These are phyloP conservation scores for Citrullus amarus DNA, from an alignment of 306 rosid species.

Conservation along the genomic window DNA sequence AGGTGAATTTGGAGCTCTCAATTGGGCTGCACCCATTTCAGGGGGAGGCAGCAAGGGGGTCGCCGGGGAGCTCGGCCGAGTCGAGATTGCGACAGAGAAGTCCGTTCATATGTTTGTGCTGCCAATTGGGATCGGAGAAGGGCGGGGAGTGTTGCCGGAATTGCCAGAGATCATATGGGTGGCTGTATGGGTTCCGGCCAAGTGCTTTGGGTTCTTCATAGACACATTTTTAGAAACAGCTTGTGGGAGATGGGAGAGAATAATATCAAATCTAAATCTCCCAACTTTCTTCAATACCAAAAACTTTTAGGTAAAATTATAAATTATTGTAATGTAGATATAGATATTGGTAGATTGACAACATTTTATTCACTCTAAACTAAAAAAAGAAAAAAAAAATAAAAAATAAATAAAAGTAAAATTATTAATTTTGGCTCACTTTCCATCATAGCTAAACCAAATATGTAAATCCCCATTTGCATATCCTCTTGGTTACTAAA, in stretches of 20 bases:
- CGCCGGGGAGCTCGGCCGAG: slow-evolving; percentile 30
- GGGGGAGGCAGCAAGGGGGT: slow-evolving; percentile 19
- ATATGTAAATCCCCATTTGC: neutral
- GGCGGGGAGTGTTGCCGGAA: slow-evolving; percentile 16
- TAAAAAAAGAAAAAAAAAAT: too few relatives aligned
- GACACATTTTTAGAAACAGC: slow-evolving; percentile 1
- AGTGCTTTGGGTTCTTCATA: neutral
- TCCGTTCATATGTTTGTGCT: slow-evolving; percentile 26
- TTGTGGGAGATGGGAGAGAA: neutral
- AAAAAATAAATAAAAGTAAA: too few relatives aligned
- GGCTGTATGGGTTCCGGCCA: neutral
- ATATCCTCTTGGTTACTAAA: neutral
- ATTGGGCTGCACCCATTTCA: slow-evolving; percentile 42
- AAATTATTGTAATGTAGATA: slow-evolving; percentile 5
- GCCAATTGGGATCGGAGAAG: slow-evolving; percentile 28
- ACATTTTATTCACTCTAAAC: neutral
- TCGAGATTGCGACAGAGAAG: slow-evolving; percentile 17
- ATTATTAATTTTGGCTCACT: neutral
- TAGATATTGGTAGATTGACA: slow-evolving; percentile 9
- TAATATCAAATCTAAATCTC: neutral
- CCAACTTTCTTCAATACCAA: neutral
- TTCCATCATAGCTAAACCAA: neutral
- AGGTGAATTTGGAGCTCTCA: slow-evolving; percentile 44
- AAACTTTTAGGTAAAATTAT: neutral
- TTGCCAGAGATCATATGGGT: slow-evolving; percentile 22